phyloP scores from a whole-genome alignment of 306 rosid species.

The Carpinus viminea region DNA sequence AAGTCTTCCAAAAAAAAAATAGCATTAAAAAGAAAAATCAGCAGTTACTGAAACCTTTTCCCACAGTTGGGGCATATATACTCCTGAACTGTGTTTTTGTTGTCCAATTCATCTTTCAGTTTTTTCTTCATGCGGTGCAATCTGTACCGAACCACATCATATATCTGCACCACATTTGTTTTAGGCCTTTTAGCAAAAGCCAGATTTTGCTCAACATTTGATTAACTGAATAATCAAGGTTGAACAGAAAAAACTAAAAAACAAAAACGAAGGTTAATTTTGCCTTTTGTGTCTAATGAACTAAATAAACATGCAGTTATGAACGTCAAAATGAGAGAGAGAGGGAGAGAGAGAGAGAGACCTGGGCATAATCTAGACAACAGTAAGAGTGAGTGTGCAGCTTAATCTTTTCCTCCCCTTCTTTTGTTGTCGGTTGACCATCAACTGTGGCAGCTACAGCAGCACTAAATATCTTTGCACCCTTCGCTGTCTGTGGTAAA shows the following conservation, averaged over 20 bases:
- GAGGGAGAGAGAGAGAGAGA: conserved; percentile 30
- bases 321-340: conserved; percentile 13
- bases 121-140: conserved; percentile 92
- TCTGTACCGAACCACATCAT: conserved; percentile 92
- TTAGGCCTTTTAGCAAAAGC: conserved; percentile 28
- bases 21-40: not conserved
- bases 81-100: conserved; percentile 91
- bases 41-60: conserved; percentile 59
- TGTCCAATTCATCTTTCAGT: conserved; percentile 96
- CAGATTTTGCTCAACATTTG: conserved; percentile 26
- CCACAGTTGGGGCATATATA: conserved; percentile 84
- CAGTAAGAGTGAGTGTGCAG: conserved; percentile 95
- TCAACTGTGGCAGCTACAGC: conserved; percentile 91
- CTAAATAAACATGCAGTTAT: conserved; percentile 26
- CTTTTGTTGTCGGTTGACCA: conserved; percentile 53
- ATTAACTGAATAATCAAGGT: conserved; percentile 21
- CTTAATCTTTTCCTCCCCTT: conserved; percentile 93
- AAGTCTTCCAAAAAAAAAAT: not conserved
- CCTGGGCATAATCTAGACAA: conserved; percentile 88
- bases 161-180: conserved; percentile 58
- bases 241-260: conserved; percentile 16
- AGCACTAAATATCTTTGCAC: conserved; percentile 89
- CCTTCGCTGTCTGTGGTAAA: conserved; percentile 79
- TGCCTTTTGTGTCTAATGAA: conserved; percentile 21
- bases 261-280: conserved; percentile 6